Conservation (phyloP, 2,329 filamentous ascomycete genomes). For the Fusarium decemcellulare region DNA sequence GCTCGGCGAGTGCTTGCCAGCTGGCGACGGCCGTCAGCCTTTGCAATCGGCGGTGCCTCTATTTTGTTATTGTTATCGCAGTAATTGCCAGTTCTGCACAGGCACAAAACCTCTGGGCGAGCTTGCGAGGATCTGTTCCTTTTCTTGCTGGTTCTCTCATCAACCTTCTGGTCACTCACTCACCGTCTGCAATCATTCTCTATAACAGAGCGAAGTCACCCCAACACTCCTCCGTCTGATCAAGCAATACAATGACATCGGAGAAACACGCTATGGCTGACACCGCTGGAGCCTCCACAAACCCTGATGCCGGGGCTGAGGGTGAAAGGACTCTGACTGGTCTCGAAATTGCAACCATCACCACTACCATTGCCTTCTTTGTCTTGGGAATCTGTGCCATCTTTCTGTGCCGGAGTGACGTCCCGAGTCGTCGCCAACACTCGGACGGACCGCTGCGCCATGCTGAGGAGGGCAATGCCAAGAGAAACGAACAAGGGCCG, state of each 20-base stretch:
- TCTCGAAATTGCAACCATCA: constrained; percentile 48
- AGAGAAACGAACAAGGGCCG: neutral
- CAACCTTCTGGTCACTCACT: neutral
- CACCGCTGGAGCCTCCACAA: constrained; percentile 8
- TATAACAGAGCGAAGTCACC: neutral
- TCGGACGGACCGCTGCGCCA: constrained; percentile 8
- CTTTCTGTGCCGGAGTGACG: constrained; percentile 39
- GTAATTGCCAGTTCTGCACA: neutral
- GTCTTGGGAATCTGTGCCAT: constrained; percentile 34
- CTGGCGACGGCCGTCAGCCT: constrained; percentile 18
- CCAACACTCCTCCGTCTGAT: neutral
- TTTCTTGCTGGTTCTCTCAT: neutral
- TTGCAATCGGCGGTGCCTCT: neutral
- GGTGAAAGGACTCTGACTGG: constrained; percentile 33
- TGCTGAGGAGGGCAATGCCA: constrained; percentile 29
- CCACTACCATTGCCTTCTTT: constrained; percentile 45
- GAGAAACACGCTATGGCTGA: constrained; percentile 6
- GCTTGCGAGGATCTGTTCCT: neutral
- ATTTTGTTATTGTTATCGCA: constrained; percentile 7
- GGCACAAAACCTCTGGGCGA: neutral
- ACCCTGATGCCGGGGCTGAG: neutral
- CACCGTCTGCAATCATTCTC: neutral
- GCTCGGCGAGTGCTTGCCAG: constrained; percentile 5
- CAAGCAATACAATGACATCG: neutral
- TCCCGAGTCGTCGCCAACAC: constrained; percentile 23